These are phyloP conservation scores for Eucalyptus coolabah DNA, from an alignment of 345 rosid genomes.

Conservation along the genomic window DNA sequence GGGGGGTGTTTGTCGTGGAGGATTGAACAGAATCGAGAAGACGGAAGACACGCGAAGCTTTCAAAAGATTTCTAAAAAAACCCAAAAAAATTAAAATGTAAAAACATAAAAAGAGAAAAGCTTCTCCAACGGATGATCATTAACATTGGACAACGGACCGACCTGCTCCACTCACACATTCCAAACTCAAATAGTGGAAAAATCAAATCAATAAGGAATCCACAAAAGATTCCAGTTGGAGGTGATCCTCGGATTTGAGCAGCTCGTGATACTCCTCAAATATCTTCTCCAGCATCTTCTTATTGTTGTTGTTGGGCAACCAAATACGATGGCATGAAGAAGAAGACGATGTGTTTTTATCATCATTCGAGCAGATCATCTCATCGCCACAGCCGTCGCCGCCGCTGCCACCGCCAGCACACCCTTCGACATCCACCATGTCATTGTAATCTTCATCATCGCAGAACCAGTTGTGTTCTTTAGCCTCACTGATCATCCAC, in stretches of 20 bases:
- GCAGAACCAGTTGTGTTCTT: not conserved
- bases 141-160: not conserved
- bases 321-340: not conserved
- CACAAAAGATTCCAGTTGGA: not conserved
- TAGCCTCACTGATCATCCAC: not conserved
- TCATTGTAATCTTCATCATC: not conserved
- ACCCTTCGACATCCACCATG: not conserved
- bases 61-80: not conserved
- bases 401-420: not conserved
- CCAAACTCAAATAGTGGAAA: not conserved
- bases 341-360: not conserved
- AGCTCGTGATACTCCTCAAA: constrained; percentile 4
- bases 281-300: not conserved
- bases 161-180: not conserved
- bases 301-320: not conserved
- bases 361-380: not conserved
- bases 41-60: not conserved
- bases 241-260: not conserved
- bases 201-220: not conserved
- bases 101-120: not conserved
- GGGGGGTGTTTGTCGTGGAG: not conserved
- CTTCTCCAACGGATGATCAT: not conserved
- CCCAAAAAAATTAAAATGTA: not conserved
- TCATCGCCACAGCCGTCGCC: not conserved
- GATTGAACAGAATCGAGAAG: not conserved